Base-by-base conservation (phyloP, 2,329 filamentous ascomycete genomes). In the Aspergillus sp. region DNA sequence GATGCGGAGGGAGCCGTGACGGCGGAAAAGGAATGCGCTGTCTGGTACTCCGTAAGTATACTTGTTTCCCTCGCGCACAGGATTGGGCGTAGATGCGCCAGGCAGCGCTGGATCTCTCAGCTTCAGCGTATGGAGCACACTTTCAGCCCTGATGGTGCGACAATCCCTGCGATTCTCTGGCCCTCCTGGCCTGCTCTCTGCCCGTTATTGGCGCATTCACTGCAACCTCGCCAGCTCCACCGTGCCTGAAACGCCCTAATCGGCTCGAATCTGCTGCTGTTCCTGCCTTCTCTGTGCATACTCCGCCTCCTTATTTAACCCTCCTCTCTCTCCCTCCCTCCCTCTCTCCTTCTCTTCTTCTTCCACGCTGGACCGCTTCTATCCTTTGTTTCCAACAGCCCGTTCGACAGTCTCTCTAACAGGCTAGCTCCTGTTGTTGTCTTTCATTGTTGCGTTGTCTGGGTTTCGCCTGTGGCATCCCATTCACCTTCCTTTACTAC, bases 361-460 rank as follows among this genome's bases (percentile, higher is more conserved):
- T 33, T 34, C 33, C 39, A 45, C 45, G 45, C 45, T 47, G 40
- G 42, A 37, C 34, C 49, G 47, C 37, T 46, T 43, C 41, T 24
- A 35, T 47, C 40, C 36, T 45, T 49, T 40, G 35, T 35, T 33
- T 32, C 26, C 32, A 39, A 34, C 41, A 24, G 37, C 36, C 35
- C 36, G 43, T 53, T 58, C 46, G 49, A 48, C 43, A 46, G 30
- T 42, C 35, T 35, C 24, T 32, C 15, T 35, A 22, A 40, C 52
- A 52, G 56, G 55, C 56, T 44, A 57, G 56, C 49, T 44, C 55
- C 54, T 58, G 51, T 52, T 37, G 6, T 22, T 51, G 44, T 34
- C 44, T 47, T 49, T 52, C 44, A 35, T 39, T 55, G 41, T 42
- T 43, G 37, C 41, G 28, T 45, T 41, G 40, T 53, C 43, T 19